Evolutionary conservation across 2,329 filamentous ascomycete species (phyloP).

Genomic region (Monascus ruber): DNA sequence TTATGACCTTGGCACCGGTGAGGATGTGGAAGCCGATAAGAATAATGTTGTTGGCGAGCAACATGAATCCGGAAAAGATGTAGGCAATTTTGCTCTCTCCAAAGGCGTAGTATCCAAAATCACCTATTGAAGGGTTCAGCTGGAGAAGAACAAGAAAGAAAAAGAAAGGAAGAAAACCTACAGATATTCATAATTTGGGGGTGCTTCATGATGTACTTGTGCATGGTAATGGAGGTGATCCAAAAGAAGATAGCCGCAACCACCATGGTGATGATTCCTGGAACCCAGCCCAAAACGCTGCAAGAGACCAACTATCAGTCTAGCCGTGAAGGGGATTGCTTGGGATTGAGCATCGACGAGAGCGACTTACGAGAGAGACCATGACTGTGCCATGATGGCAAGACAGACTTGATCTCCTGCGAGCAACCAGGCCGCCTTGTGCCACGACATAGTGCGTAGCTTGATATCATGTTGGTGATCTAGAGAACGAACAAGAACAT

Average conservation of each 20-base stretch:
- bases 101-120: slow-evolving; percentile 39
- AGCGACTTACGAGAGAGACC: slow-evolving; percentile 35
- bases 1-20: slow-evolving; percentile 39
- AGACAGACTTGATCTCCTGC: slow-evolving; percentile 40
- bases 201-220: slow-evolving; percentile 42
- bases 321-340: slow-evolving; percentile 1
- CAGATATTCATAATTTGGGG: slow-evolving; percentile 41
- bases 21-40: slow-evolving; percentile 41
- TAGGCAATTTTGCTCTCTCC: slow-evolving; percentile 35
- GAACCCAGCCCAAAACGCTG: slow-evolving; percentile 37
- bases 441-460: slow-evolving; percentile 44
- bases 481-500: not conserved
- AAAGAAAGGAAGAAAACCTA: slow-evolving; percentile 7
- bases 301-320: not conserved
- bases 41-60: slow-evolving; percentile 42
- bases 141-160: not conserved
- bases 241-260: slow-evolving; percentile 36
- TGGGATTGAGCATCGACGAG: not conserved
- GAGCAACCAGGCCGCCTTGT: slow-evolving; percentile 40
- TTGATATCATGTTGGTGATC: slow-evolving; percentile 30
- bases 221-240: slow-evolving; percentile 42
- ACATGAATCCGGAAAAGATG: slow-evolving; percentile 35
- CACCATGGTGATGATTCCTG: slow-evolving; percentile 38
- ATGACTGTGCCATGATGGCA: slow-evolving; percentile 42
- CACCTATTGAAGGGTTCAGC: slow-evolving; percentile 13